phyloP scores from a whole-genome alignment of 177 flowering plant genomes.

The Vitis hybrid region DNA sequence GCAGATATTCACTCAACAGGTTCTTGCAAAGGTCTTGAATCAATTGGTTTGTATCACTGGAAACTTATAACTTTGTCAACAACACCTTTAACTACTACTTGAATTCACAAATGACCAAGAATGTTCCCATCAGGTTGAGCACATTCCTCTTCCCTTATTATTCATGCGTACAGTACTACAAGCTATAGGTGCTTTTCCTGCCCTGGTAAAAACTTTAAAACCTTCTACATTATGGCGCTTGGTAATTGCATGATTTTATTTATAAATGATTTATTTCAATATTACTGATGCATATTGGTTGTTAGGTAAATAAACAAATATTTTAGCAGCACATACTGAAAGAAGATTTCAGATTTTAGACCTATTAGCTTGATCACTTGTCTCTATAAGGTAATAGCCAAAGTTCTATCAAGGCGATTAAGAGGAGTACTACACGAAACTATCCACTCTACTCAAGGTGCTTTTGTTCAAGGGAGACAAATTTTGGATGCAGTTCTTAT shows the following conservation, averaged over 20 bases:
- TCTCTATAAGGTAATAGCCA: too few relatives aligned
- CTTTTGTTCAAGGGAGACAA: too few relatives aligned
- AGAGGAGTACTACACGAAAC: too few relatives aligned
- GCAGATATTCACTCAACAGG: conserved; percentile 88
- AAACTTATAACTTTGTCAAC: neutral
- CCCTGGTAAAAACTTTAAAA: conserved; percentile 58
- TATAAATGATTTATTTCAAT: too few relatives aligned
- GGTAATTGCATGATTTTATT: too few relatives aligned
- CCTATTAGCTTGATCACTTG: too few relatives aligned
- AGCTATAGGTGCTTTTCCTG: conserved; percentile 90
- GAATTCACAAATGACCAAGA: conserved; percentile 10
- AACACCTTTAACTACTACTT: neutral
- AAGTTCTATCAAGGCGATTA: too few relatives aligned
- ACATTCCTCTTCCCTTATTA: conserved; percentile 90
- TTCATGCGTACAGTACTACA: conserved; percentile 98
- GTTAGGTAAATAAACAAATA: neutral
- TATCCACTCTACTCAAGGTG: too few relatives aligned
- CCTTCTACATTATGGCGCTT: neutral
- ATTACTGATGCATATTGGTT: too few relatives aligned
- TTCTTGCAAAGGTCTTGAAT: conserved; percentile 91
- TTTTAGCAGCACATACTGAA: neutral
- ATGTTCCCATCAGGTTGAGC: conserved; percentile 75
- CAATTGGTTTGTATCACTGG: conserved; percentile 64
- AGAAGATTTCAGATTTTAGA: too few relatives aligned
- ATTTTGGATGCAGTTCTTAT: too few relatives aligned